These are phyloP conservation scores for Myxozyma udenii DNA, from an alignment of 805 yeast genomes.

Conservation along the genomic window DNA sequence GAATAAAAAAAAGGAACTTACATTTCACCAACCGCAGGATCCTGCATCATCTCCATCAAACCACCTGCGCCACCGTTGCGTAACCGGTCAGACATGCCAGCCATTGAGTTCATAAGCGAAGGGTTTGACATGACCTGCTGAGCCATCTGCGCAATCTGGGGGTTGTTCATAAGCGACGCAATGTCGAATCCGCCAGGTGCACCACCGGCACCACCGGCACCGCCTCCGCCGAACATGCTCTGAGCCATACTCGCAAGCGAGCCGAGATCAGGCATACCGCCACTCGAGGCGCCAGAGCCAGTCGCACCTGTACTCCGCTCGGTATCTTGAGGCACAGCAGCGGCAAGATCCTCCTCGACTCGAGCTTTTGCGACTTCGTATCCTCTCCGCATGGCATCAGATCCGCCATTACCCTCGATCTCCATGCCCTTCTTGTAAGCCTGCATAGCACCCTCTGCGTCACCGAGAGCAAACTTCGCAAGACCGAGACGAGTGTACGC, in stretches of 20 bases:
- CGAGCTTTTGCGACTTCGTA: conserved; percentile 89
- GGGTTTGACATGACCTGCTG: conserved; percentile 87
- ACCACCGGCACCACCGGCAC: conserved; percentile 41
- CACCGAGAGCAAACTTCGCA: conserved; percentile 93
- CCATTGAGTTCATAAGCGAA: conserved; percentile 66
- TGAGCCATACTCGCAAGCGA: conserved; percentile 47
- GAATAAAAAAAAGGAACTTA: conserved; percentile 4
- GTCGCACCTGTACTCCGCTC: conserved; percentile 14
- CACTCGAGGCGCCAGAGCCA: conserved; percentile 38
- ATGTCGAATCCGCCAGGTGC: conserved; percentile 72
- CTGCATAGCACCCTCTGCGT: conserved; percentile 80
- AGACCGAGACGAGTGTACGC: conserved; percentile 94
- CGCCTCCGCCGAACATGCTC: conserved; percentile 48
- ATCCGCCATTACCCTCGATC: conserved; percentile 77
- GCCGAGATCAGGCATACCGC: conserved; percentile 75
- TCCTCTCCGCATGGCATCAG: conserved; percentile 89
- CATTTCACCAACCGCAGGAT: conserved; percentile 47
- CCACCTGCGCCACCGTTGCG: conserved; percentile 57
- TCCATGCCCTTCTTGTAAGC: conserved; percentile 88
- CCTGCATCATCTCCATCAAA: conserved; percentile 69
- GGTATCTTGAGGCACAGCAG: conserved; percentile 30
- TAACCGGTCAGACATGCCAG: conserved; percentile 77
- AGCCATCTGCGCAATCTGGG: conserved; percentile 88
- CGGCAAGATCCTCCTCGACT: conserved; percentile 60
- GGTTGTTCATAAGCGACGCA: conserved; percentile 74